Percentiles rank a stretch among this genome's conserved stretches.
Evolutionary conservation across 106 monocot species (phyloP).

Genomic region (Phalaenopsis equestris): DNA sequence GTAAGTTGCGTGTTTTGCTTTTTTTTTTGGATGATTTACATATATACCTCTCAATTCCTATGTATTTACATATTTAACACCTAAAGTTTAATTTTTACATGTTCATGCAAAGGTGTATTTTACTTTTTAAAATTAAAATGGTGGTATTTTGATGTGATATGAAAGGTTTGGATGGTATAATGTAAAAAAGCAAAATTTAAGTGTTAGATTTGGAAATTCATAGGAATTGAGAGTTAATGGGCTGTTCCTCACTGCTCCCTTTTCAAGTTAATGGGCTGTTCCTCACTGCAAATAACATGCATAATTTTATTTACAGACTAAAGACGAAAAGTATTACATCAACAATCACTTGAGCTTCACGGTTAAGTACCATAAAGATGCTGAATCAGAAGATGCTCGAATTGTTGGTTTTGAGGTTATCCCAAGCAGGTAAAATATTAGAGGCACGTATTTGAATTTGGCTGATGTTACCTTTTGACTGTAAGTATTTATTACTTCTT

Average conservation of each 20-base stretch:
- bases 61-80: no score
- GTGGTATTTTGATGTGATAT: no score
- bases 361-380: constrained; percentile 34
- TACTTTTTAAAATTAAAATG: no score
- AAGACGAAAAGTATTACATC: constrained; percentile 31
- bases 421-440: constrained; percentile 23
- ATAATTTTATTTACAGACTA: constrained; percentile 14
- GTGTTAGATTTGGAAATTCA: no score
- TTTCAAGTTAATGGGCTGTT: background rate
- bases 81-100: no score
- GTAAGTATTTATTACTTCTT: background rate
- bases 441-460: no score
- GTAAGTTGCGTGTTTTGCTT: background rate
- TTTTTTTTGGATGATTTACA: background rate
- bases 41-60: no score
- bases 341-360: constrained; percentile 38
- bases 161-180: no score
- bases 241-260: background rate
- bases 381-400: constrained; percentile 24
- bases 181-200: no score
- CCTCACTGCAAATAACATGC: background rate
- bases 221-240: background rate
- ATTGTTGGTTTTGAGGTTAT: constrained; percentile 43
- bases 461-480: background rate
- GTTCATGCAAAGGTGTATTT: no score